phyloP scores from a whole-genome alignment of 352 stramenopile species.

The Pythium aphanidermatum region DNA sequence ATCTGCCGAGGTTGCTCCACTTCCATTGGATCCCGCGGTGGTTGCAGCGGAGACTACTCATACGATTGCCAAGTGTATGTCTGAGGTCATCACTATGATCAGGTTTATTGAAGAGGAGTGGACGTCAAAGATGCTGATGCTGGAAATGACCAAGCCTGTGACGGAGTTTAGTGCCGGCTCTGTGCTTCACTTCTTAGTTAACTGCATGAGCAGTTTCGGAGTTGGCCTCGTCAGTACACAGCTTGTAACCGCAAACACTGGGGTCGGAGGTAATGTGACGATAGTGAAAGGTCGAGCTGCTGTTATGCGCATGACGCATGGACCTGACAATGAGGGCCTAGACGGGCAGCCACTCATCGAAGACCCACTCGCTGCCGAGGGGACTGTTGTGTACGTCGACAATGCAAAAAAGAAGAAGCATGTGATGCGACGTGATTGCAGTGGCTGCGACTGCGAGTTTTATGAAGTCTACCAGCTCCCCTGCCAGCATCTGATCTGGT shows the following conservation, averaged over 20 bases:
- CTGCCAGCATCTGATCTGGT: slow-evolving; percentile 71
- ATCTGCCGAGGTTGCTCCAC: no score
- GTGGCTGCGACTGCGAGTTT: slow-evolving; percentile 60
- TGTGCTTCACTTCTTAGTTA: slow-evolving; percentile 59
- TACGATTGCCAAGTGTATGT: slow-evolving; percentile 47
- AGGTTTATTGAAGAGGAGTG: slow-evolving; percentile 67
- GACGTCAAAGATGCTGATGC: slow-evolving; percentile 63
- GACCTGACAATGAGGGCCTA: neutral
- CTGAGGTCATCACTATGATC: slow-evolving; percentile 57
- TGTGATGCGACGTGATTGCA: slow-evolving; percentile 51
- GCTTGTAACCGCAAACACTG: slow-evolving; percentile 40
- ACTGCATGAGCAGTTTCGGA: slow-evolving; percentile 64
- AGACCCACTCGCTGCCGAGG: slow-evolving; percentile 10
- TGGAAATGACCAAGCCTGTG: slow-evolving; percentile 68
- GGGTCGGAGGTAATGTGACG: slow-evolving; percentile 19
- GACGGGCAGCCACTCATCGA: slow-evolving; percentile 5
- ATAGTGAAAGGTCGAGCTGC: slow-evolving; percentile 24
- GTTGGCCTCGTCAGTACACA: slow-evolving; percentile 56
- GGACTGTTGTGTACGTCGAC: slow-evolving; percentile 48
- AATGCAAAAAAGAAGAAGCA: slow-evolving; percentile 54
- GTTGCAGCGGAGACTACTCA: slow-evolving; percentile 2
- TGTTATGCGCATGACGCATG: slow-evolving; percentile 17
- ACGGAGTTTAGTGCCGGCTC: slow-evolving; percentile 48
- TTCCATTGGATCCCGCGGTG: neutral
- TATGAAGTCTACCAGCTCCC: slow-evolving; percentile 58